Base-by-base conservation (phyloP, 2,329 filamentous ascomycete genomes). In the Fusarium acutatum region DNA sequence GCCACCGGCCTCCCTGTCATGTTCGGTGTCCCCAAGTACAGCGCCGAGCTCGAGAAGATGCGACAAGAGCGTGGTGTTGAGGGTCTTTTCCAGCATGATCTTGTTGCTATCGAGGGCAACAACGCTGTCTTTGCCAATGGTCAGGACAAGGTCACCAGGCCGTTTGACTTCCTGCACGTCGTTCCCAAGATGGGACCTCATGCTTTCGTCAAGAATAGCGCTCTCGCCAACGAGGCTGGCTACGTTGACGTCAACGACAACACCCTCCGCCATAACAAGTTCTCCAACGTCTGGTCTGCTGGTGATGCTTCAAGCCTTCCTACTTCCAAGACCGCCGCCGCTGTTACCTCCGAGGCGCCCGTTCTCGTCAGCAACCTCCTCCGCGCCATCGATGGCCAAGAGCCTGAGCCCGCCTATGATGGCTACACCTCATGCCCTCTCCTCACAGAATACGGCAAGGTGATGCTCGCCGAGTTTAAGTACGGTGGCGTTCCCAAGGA, bases 391-490 rank as follows among this genome's bases (percentile, higher is more conserved):
- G 84, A 88, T 22, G 86, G 86, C 38, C 84, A 86, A 73, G 78
- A 82, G 15, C 79, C 81, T 1, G 81, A 86, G 26, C 82, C 82
- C 1, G 73, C 71, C 3, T 89, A 89, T 63, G 87, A 89, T 67
- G 87, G 87, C 6, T 89, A 89, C 79, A 88, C 87, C 9, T 88
- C 87, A 1, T 89, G 87, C 75, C 88, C 87, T 10, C 82, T 89
- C 5, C 49, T 84, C 66, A 89, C 86, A 4, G 84, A 90, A 73
- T 89, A 91, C 69, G 88, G 88, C 66, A 91, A 91, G 81, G 88
- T 92, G 4, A 82, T 92, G 26, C 86, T 92, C 14, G 89, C 89
- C 0, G 90, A 92, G 79, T 92, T 92, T 83, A 91, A 89, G 81
- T 92, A 92, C 69, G 89, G 88, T 5, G 88, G 88, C 14, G 84